These are phyloP conservation scores for Pseudocercospora ulei DNA, from an alignment of 2,329 filamentous ascomycete genomes.

Conservation along the genomic window DNA sequence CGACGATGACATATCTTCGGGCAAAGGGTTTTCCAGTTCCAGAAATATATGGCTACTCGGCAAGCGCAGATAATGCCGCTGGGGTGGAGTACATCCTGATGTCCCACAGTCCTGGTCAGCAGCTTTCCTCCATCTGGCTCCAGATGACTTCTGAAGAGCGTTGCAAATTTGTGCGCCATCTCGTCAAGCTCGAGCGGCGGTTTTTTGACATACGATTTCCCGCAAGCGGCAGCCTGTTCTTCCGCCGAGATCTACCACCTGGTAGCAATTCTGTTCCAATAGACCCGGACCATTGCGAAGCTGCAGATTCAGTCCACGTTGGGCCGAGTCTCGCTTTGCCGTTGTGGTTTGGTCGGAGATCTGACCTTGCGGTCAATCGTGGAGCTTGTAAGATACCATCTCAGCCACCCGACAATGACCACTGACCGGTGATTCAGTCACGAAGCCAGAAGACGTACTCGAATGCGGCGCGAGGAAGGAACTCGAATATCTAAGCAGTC, in stretches of 20 bases:
- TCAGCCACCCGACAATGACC: background rate
- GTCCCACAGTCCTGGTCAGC: conserved; percentile 19
- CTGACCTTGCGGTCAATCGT: conserved; percentile 25
- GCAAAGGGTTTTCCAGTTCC: conserved; percentile 23
- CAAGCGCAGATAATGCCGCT: conserved; percentile 23
- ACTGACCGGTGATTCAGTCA: conserved; percentile 21
- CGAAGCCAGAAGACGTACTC: conserved; percentile 25
- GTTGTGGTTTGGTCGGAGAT: conserved; percentile 31
- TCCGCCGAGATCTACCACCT: conserved; percentile 28
- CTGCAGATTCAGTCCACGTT: conserved; percentile 26
- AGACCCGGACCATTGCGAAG: conserved; percentile 6
- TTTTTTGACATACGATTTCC: conserved; percentile 28
- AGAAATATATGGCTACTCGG: conserved; percentile 21
- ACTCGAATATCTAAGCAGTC: conserved; percentile 27
- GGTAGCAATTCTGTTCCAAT: conserved; percentile 20
- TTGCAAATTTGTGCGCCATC: conserved; percentile 24
- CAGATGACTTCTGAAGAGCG: conserved; percentile 23
- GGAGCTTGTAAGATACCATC: conserved; percentile 34
- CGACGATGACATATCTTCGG: conserved; percentile 24
- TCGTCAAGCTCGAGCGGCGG: conserved; percentile 30
- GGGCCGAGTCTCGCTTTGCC: conserved; percentile 29
- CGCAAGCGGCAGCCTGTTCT: conserved; percentile 34
- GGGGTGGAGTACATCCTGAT: conserved; percentile 28
- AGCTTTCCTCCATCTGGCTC: conserved; percentile 20
- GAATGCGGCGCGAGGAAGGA: conserved; percentile 33